Evolutionary conservation across 192 early-diverging fungal genomes (phyloP), one percentile per base, ranked within the genome.

Genomic region (Thoreauomyces humboldtii): DNA sequence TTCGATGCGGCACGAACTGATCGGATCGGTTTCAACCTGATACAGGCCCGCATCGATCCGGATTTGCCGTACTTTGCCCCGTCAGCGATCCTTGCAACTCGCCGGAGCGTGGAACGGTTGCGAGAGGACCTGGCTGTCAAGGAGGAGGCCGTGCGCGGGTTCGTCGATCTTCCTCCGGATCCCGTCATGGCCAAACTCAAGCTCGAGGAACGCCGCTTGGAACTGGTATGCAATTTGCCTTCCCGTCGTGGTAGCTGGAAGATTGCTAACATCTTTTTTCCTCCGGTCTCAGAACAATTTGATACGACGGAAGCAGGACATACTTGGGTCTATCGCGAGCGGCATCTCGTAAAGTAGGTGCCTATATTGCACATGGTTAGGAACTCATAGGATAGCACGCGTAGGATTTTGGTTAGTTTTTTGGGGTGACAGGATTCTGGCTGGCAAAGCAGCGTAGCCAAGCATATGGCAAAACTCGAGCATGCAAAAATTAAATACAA

Each of bases 271-370:
- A 12, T 52, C 24, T 15, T 25, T 5, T 35, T 37, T 57, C 19
- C 33, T 54, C 11, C 9, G 6, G 31, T 24, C 7, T 2, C 55
- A 57, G 55, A 34, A 6, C 11, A 36, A 34, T 3, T 19, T 57
- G 34, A 57, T 57, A 7, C n/a, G 38, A 21, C 55, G 55, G 19
- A 57, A 57, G 35, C 55, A 57, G 55, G 34, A 5, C 34, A 57
- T 57, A n/a, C 35, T 57, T 21, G 6, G 35, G 19, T 34, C 34
- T 14, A 57, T 57, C 25, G 55, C 55, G 34, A 15, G 35, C 6
- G 50, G 50, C 2, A 52, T 52, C 15, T 52, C 50, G 29, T 52
- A 17, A 52, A 52, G n/a, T n/a, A n/a, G n/a, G n/a, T n/a, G n/a
- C n/a, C n/a, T n/a, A n/a, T n/a, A n/a, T n/a, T n/a, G n/a, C n/a